Base-by-base conservation (phyloP, 345 rosid genomes). In the Gossypium thurberi region DNA sequence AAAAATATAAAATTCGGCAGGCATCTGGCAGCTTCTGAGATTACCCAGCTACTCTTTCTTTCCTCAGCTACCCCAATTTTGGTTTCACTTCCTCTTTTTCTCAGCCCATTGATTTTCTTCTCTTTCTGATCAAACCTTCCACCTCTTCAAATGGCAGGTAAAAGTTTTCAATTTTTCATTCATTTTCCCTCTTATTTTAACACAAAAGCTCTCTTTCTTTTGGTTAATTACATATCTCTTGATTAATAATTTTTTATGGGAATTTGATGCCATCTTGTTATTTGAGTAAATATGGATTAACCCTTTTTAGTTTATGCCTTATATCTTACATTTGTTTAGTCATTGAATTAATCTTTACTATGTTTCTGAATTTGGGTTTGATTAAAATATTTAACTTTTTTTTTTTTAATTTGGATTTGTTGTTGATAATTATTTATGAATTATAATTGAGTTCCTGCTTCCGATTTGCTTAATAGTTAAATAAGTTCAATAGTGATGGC, bases 131-230 rank as follows among this genome's bases (percentile, higher is more conserved):
- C 42, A 67, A 48, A 25, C 21, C 43, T 15, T 40, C 43, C 70
- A 15, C 42, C 58, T 68, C 44, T 67, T 68, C 58, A 15, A 68
- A 68, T 68, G 71, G 25, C 15, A 68, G 58, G 71, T 68, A 68
- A 68, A 68, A 25, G 5, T 3, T 48, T 48, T 15, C 21, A 26
- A 25, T 20, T 8, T 67, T 23, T 25, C 33, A 15, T 63, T 63
- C 44, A 57, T n/a, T 64, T 64, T 59, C 6, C 18, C 50, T 2
- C 2, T 65, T 21, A 23, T 6, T 65, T 65, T 6, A 6, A 21
- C 18, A 21, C 70, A 21, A 12, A 44, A 14, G 15, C 2, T 33
- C 9, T 6, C 2, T 8, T 8, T 25, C 10, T 50, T 48, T 15
- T 26, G 28, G 21, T 48, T 26, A 26, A 26, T 50, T 50, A 8